Conservation (phyloP, 2,329 filamentous ascomycete species). For the Fusarium verrucosum region DNA sequence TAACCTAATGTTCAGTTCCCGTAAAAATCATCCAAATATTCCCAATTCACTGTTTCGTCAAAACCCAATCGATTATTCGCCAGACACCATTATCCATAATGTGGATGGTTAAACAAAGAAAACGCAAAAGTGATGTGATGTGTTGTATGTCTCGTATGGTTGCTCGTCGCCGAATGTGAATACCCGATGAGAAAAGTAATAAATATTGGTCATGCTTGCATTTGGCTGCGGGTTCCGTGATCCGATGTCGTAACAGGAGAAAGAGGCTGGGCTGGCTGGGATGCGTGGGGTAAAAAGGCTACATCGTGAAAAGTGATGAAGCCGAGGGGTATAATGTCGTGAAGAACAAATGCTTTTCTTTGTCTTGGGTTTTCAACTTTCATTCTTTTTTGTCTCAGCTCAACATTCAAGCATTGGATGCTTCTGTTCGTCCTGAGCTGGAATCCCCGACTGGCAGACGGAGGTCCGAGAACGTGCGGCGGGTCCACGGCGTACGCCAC, state of each 20-base stretch:
- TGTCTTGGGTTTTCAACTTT: constrained; percentile 11
- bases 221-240: constrained; percentile 31
- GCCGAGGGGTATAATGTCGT: constrained; percentile 39
- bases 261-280: constrained; percentile 7
- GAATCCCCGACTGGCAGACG: constrained; percentile 54
- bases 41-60: constrained; percentile 22
- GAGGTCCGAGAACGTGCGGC: constrained; percentile 48
- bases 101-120: constrained; percentile 17
- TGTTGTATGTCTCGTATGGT: constrained; percentile 8
- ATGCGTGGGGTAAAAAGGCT: constrained; percentile 12
- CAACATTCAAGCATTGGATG: constrained; percentile 22
- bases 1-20: constrained; percentile 6
- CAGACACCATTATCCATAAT: constrained; percentile 37
- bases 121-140: background rate
- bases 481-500: constrained; percentile 31
- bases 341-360: constrained; percentile 26
- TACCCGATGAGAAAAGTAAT: constrained; percentile 9
- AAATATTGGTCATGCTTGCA: constrained; percentile 23
- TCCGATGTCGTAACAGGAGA: constrained; percentile 22
- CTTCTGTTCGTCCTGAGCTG: constrained; percentile 33
- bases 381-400: background rate
- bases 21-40: constrained; percentile 25
- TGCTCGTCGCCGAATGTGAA: background rate
- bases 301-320: constrained; percentile 9
- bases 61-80: constrained; percentile 39